Percentiles rank a stretch among this genome's conserved stretches.
Conservation (phyloP, 371 early-diverging fungal species). For the Mortierella sp. region DNA sequence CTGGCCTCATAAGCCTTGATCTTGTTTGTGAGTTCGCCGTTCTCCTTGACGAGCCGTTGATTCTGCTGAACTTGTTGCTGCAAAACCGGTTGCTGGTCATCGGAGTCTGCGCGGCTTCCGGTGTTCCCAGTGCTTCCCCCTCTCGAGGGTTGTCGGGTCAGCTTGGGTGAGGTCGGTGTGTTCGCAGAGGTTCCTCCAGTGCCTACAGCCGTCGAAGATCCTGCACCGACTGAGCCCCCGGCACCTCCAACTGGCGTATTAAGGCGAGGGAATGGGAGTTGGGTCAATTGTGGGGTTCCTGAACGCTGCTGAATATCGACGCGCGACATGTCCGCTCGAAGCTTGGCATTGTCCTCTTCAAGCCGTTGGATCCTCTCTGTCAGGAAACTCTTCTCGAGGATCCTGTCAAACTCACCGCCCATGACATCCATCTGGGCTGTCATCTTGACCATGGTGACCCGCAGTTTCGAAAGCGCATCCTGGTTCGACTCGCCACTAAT, state of each 20-base stretch:
- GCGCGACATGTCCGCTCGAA: conserved; percentile 49
- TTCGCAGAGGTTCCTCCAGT: conserved; percentile 16
- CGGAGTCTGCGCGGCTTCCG: conserved; percentile 20
- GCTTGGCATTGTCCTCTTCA: conserved; percentile 54
- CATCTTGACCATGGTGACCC: conserved; percentile 67
- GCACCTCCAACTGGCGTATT: conserved; percentile 20
- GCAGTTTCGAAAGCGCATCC: conserved; percentile 60
- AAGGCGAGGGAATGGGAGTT: conserved; percentile 33
- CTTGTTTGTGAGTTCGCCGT: conserved; percentile 55
- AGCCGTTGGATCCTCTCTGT: conserved; percentile 41
- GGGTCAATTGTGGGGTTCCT: conserved; percentile 46
- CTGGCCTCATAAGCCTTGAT: conserved; percentile 64
- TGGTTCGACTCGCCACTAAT: conserved; percentile 31
- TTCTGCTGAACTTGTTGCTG: conserved; percentile 48
- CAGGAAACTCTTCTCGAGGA: conserved; percentile 63
- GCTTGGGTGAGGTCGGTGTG: conserved; percentile 36
- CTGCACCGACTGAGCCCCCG: conserved; percentile 20
- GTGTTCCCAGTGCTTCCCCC: conserved; percentile 20
- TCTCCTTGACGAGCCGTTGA: conserved; percentile 43
- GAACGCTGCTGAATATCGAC: conserved; percentile 48
- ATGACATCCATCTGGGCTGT: conserved; percentile 72
- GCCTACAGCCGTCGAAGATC: conserved; percentile 17
- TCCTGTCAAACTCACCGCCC: conserved; percentile 68
- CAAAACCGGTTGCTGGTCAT: conserved; percentile 34
- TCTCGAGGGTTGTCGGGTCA: conserved; percentile 41